A percentile compares a stretch with the other conserved stretches of the same genome.
Conservation (phyloP, 2,329 filamentous ascomycete genomes). For the Ophiostoma triangulosporum region DNA sequence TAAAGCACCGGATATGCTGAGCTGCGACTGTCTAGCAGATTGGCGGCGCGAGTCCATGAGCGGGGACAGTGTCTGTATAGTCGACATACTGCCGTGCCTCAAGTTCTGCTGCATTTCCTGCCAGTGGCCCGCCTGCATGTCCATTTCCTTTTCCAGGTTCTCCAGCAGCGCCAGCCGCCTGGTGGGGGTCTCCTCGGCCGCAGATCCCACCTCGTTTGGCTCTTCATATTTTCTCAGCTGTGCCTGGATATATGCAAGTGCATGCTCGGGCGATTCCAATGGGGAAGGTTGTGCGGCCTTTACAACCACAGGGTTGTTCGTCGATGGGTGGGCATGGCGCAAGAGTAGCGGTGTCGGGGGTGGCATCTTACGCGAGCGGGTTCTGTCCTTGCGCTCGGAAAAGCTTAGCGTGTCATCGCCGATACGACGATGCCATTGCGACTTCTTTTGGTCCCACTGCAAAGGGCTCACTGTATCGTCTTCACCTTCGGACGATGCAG, state of each 20-base stretch:
- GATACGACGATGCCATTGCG: slow-evolving; percentile 41
- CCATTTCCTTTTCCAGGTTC: slow-evolving; percentile 49
- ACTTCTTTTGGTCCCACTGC: slow-evolving; percentile 12
- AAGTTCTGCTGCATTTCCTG: slow-evolving; percentile 40
- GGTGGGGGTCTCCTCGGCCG: slow-evolving; percentile 25
- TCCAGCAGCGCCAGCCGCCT: slow-evolving; percentile 38
- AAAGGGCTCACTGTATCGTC: not conserved
- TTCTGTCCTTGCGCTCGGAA: slow-evolving; percentile 35
- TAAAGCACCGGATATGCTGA: not conserved
- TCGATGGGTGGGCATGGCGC: slow-evolving; percentile 21
- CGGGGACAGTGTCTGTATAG: slow-evolving; percentile 23
- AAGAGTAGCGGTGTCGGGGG: slow-evolving; percentile 44
- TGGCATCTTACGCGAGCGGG: slow-evolving; percentile 35
- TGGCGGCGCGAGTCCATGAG: slow-evolving; percentile 4
- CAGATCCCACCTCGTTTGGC: slow-evolving; percentile 15
- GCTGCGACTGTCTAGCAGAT: not conserved
- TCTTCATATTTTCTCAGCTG: slow-evolving; percentile 38
- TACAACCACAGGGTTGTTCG: slow-evolving; percentile 29
- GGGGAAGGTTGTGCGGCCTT: slow-evolving; percentile 37
- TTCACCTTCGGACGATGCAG: not conserved
- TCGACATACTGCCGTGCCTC: slow-evolving; percentile 36
- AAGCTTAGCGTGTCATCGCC: slow-evolving; percentile 47
- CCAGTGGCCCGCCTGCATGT: slow-evolving; percentile 46
- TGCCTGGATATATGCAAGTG: slow-evolving; percentile 35
- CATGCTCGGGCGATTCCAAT: slow-evolving; percentile 37